phyloP scores from a whole-genome alignment of 148 eudicot species.

The Rhododendron kiyosumense region DNA sequence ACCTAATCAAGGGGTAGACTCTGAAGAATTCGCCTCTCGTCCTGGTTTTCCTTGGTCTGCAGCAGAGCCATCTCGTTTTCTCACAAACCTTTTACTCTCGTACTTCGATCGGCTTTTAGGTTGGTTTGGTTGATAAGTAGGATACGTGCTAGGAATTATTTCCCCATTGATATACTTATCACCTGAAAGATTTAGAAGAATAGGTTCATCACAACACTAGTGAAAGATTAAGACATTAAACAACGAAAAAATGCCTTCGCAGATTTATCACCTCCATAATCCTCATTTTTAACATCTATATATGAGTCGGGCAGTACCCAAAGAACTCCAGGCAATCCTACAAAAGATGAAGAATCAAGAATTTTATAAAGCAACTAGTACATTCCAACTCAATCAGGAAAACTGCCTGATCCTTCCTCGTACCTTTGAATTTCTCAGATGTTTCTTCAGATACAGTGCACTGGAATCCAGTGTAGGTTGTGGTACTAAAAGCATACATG shows the following conservation, averaged over 20 bases:
- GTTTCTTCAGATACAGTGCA: constrained; percentile 95
- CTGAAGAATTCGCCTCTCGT: constrained; percentile 53
- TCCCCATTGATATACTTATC: constrained; percentile 85
- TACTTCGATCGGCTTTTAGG: constrained; percentile 40
- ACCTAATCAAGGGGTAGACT: constrained; percentile 58
- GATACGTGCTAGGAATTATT: constrained; percentile 89
- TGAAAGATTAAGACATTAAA: neutral
- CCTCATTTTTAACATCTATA: constrained; percentile 93
- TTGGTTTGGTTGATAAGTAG: constrained; percentile 85
- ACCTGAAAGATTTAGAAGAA: constrained; percentile 31
- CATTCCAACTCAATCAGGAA: neutral
- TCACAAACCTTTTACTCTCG: constrained; percentile 70
- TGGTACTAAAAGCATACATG: constrained; percentile 96
- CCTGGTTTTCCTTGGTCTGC: constrained; percentile 51
- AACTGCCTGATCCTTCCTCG: neutral
- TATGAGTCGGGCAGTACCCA: constrained; percentile 97
- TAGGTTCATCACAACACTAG: neutral
- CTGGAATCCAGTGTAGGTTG: constrained; percentile 97
- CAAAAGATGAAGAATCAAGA: constrained; percentile 14
- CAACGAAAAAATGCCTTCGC: neutral
- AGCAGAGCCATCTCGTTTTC: constrained; percentile 80
- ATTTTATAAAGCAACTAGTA: neutral
- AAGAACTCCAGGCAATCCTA: constrained; percentile 91
- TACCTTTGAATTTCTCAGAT: constrained; percentile 88
- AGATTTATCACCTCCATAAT: constrained; percentile 55